Evolutionary conservation across 495 filamentous ascomycete genomes (phyloP).

Genomic region (Monascus purpureus): DNA sequence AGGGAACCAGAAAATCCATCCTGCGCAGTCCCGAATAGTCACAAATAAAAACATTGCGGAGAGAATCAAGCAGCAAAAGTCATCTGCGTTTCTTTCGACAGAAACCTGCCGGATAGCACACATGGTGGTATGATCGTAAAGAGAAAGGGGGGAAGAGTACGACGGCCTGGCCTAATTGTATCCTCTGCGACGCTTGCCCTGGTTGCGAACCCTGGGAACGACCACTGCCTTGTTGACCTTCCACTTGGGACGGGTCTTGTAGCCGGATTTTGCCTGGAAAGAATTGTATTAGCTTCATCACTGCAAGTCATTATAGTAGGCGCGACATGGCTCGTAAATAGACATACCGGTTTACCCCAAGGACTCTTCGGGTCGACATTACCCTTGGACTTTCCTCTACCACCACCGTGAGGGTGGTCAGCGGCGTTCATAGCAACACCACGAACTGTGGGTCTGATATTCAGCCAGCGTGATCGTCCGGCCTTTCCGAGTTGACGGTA

Average conservation of each 20-base stretch:
- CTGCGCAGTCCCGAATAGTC: slow-evolving; percentile 3
- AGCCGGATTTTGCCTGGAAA: slow-evolving; percentile 77
- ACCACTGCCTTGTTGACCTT: slow-evolving; percentile 78
- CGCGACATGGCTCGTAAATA: slow-evolving; percentile 5
- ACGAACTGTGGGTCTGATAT: slow-evolving; percentile 85
- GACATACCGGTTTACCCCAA: slow-evolving; percentile 85
- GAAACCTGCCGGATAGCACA: too few relatives aligned
- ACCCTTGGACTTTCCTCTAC: slow-evolving; percentile 96
- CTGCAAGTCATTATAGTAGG: too few relatives aligned
- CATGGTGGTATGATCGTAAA: too few relatives aligned
- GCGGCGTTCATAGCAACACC: slow-evolving; percentile 95
- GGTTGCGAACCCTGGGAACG: slow-evolving; percentile 57
- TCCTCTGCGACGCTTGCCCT: slow-evolving; percentile 50
- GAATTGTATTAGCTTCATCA: too few relatives aligned
- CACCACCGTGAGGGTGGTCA: slow-evolving; percentile 97
- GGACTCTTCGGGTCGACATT: slow-evolving; percentile 87
- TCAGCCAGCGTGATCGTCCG: slow-evolving; percentile 80
- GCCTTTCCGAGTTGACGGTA: slow-evolving; percentile 89
- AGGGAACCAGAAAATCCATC: slow-evolving; percentile 2
- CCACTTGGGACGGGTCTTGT: slow-evolving; percentile 74
- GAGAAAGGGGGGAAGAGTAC: slow-evolving; percentile 3
- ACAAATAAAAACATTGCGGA: slow-evolving; percentile 1
- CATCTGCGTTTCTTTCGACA: too few relatives aligned
- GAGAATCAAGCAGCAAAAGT: slow-evolving; percentile 1
- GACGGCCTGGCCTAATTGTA: slow-evolving; percentile 19